A percentile compares a stretch with the other conserved stretches of the same genome.
phyloP scores from a whole-genome alignment of 768 basidiomycete species.

The Tylopilus sp. region DNA sequence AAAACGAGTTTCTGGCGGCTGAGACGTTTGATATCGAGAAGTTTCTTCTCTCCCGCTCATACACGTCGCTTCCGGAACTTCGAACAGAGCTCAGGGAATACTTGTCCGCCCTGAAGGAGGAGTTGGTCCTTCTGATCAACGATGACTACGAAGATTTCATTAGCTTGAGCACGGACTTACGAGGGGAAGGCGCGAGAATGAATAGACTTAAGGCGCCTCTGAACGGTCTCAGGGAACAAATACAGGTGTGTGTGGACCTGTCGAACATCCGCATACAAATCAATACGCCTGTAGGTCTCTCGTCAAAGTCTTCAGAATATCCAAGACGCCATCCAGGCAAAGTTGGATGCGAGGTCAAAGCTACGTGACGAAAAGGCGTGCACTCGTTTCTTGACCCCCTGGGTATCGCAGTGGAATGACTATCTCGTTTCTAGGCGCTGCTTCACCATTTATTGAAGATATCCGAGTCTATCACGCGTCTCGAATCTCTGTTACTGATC shows the following conservation, averaged over 20 bases:
- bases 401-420: not conserved
- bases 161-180: conserved; percentile 87
- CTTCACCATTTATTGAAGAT: conserved; percentile 88
- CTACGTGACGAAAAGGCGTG: conserved; percentile 81
- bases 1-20: conserved; percentile 68
- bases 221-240: conserved; percentile 54
- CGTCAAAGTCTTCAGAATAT: conserved; percentile 60
- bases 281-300: conserved; percentile 42
- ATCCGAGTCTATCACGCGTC: conserved; percentile 84
- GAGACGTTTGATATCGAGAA: conserved; percentile 76
- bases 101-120: conserved; percentile 79
- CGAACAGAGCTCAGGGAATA: conserved; percentile 87
- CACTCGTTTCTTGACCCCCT: not conserved
- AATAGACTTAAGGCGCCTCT: conserved; percentile 68
- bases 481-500: conserved; percentile 79
- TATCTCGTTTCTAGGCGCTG: conserved; percentile 51
- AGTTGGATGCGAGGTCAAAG: conserved; percentile 67
- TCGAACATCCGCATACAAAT: not conserved
- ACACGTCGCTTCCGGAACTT: conserved; percentile 84
- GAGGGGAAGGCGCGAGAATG: conserved; percentile 77
- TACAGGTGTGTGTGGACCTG: conserved; percentile 52
- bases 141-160: conserved; percentile 99
- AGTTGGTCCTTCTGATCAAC: conserved; percentile 93
- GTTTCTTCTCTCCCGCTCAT: conserved; percentile 83
- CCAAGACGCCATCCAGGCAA: conserved; percentile 73